Percentiles rank a stretch among this genome's conserved stretches.
Evolutionary conservation across 2,329 filamentous ascomycete genomes (phyloP).

Genomic region (Cladophialophora chaetospira): DNA sequence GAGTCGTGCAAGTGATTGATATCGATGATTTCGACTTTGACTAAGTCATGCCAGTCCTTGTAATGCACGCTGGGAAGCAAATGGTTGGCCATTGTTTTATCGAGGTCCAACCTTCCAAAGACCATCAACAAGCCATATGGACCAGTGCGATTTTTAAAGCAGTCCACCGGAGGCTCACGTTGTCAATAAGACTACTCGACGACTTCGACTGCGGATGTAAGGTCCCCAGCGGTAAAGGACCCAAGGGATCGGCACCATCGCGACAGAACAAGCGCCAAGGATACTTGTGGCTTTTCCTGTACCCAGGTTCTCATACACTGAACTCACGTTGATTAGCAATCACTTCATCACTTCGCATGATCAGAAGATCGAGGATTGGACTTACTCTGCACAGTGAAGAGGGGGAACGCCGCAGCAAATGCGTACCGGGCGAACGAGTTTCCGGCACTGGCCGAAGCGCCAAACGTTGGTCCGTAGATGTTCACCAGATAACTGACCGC

Average conservation of each 20-base stretch:
- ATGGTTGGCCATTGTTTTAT: no score
- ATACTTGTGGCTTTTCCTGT: conserved; percentile 7
- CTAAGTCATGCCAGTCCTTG: no score
- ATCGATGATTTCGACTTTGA: no score
- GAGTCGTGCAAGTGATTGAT: no score
- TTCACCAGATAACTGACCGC: conserved; percentile 40
- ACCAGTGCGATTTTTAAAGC: not conserved
- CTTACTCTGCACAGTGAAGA: conserved; percentile 36
- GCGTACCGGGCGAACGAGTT: conserved; percentile 38
- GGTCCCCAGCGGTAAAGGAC: conserved; percentile 3
- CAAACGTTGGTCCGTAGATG: conserved; percentile 32
- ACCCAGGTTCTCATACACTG: conserved; percentile 2
- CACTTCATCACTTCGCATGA: not conserved
- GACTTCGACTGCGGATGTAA: conserved; percentile 1
- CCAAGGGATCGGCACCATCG: conserved; percentile 6
- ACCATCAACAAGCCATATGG: no score
- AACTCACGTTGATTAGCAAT: not conserved
- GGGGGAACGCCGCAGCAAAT: conserved; percentile 38
- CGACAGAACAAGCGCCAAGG: conserved; percentile 1
- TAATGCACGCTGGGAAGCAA: no score
- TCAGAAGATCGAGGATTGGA: not conserved
- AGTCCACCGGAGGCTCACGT: not conserved
- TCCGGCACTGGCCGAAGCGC: conserved; percentile 37
- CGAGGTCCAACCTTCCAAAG: no score
- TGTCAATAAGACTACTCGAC: not conserved